A percentile compares a stretch with the other conserved stretches of the same genome.
Evolutionary conservation across 2,329 filamentous ascomycete species (phyloP).

Genomic region (Xenoacremonium recifei): DNA sequence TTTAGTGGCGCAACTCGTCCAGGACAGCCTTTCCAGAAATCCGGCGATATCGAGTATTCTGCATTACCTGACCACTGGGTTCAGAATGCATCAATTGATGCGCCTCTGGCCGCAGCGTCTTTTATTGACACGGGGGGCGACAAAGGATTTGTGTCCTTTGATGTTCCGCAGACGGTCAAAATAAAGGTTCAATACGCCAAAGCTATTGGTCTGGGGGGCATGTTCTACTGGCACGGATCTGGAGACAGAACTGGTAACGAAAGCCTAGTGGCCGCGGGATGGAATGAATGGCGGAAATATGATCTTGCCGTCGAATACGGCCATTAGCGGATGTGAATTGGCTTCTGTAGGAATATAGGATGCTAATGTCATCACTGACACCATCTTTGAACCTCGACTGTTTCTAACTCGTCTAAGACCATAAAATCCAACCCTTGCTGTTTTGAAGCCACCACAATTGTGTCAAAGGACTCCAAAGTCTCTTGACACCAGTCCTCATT

Average conservation of each 20-base stretch:
- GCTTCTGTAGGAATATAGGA: too few relatives aligned
- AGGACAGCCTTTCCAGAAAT: conserved; percentile 49
- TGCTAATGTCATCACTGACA: not conserved
- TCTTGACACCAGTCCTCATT: conserved; percentile 35
- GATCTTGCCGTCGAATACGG: too few relatives aligned
- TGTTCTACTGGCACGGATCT: conserved; percentile 70
- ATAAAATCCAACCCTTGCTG: conserved; percentile 38
- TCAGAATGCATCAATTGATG: conserved; percentile 43
- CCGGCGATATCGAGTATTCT: conserved; percentile 60
- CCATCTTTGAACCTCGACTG: conserved; percentile 34
- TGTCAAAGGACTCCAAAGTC: conserved; percentile 35
- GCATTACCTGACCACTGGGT: conserved; percentile 57
- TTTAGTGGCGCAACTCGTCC: conserved; percentile 54
- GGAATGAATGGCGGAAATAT: too few relatives aligned
- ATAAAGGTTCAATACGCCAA: conserved; percentile 61
- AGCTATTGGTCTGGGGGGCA: conserved; percentile 52
- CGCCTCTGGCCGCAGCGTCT: conserved; percentile 53
- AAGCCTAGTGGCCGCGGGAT: conserved; percentile 62
- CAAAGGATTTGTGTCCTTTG: conserved; percentile 61
- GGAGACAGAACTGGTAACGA: conserved; percentile 52
- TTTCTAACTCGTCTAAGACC: conserved; percentile 33
- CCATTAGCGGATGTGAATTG: too few relatives aligned
- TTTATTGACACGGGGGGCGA: conserved; percentile 42
- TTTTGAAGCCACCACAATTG: conserved; percentile 39
- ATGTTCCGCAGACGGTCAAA: conserved; percentile 58